Percentiles rank a stretch among this genome's conserved stretches.
Conservation (phyloP, 192 early-diverging fungal species). For the Gryganskiella cystojenkinii region DNA sequence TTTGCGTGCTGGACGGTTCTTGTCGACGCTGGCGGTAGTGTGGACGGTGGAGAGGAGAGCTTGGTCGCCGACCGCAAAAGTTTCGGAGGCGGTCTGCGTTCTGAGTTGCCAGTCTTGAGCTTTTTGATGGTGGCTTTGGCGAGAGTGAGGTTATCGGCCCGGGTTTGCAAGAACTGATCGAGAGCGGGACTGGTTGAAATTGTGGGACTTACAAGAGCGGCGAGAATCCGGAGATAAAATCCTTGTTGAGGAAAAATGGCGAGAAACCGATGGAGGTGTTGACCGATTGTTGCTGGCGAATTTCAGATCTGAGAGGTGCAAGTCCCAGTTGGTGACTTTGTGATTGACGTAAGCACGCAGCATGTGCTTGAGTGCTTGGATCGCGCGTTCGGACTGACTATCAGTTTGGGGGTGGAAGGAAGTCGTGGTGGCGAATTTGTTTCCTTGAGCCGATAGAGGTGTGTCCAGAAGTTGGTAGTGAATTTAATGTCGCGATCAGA, state of each 20-base stretch:
- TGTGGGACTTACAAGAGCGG: no score
- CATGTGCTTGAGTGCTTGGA: constrained; percentile 16
- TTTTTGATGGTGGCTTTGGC: no score
- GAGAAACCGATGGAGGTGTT: constrained; percentile 38
- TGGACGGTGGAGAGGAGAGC: no score
- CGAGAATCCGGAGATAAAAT: no score
- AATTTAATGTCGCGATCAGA: constrained; percentile 37
- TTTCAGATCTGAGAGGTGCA: constrained; percentile 48
- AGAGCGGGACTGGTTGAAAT: no score
- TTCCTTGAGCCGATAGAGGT: constrained; percentile 26
- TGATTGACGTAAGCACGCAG: constrained; percentile 7
- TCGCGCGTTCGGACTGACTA: constrained; percentile 38
- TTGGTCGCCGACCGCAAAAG: no score
- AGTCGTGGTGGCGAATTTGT: constrained; percentile 46
- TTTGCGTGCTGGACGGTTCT: no score
- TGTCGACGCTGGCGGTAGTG: no score
- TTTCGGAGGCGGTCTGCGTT: no score
- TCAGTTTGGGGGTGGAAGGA: constrained; percentile 54
- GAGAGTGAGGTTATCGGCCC: no score
- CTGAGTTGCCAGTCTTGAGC: no score
- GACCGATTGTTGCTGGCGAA: constrained; percentile 67
- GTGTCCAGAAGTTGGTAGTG: constrained; percentile 49
- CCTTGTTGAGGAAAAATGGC: constrained; percentile 33
- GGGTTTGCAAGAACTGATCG: no score
- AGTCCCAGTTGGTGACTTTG: constrained; percentile 55